Conservation (phyloP, 1,139 yeast genomes). For the Yamadazyma dushanensis region DNA sequence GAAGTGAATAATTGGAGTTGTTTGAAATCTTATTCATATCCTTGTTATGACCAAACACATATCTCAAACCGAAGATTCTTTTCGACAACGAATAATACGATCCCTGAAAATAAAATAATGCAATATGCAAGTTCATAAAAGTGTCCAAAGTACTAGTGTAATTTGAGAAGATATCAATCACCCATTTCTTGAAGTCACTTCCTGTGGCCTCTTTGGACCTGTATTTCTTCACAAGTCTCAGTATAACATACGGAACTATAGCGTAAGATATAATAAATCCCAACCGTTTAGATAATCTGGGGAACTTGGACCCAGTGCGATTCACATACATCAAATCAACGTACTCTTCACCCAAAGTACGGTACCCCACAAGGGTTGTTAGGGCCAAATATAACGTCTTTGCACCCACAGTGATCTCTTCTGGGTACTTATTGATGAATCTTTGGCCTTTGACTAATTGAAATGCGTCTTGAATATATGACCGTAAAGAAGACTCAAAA, state of each 20-base stretch:
- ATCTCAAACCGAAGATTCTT: slow-evolving; percentile 75
- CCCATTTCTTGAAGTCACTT: slow-evolving; percentile 11
- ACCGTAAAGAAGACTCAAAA: slow-evolving; percentile 56
- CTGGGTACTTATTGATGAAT: slow-evolving; percentile 62
- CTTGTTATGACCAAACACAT: slow-evolving; percentile 67
- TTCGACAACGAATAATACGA: slow-evolving; percentile 76
- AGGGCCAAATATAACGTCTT: slow-evolving; percentile 62
- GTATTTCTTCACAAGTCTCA: slow-evolving; percentile 28
- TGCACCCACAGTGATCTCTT: slow-evolving; percentile 60
- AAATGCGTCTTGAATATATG: slow-evolving; percentile 57
- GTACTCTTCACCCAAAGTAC: slow-evolving; percentile 93
- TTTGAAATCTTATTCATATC: slow-evolving; percentile 41
- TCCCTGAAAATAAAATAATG: slow-evolving; percentile 80
- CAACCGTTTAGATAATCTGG: slow-evolving; percentile 45
- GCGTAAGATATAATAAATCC: slow-evolving; percentile 58
- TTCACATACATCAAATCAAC: slow-evolving; percentile 77
- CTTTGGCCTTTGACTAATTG: slow-evolving; percentile 64
- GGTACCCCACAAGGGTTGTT: slow-evolving; percentile 73
- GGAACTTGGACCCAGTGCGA: slow-evolving; percentile 51
- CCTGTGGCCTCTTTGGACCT: slow-evolving; percentile 24
- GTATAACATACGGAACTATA: slow-evolving; percentile 53
- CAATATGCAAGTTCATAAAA: slow-evolving; percentile 67
- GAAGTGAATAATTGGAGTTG: slow-evolving; percentile 68
- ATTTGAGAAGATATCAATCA: slow-evolving; percentile 26
- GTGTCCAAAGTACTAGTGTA: slow-evolving; percentile 51